phyloP scores from a whole-genome alignment of 2,329 filamentous ascomycete species.

The Magnaporthiopsis incrustans region DNA sequence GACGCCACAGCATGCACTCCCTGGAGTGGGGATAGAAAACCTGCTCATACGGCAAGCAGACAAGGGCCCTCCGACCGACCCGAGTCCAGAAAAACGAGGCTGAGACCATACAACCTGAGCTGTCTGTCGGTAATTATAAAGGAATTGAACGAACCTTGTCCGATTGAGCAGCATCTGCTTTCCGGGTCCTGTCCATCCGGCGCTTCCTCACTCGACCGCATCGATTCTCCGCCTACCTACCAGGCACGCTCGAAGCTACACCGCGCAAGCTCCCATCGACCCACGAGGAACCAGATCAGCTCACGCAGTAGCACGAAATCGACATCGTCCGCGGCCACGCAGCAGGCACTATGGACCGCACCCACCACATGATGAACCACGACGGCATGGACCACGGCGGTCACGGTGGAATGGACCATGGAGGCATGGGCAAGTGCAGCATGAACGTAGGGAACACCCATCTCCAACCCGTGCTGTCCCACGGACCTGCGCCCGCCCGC shows the following conservation, averaged over 20 bases:
- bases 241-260: neutral
- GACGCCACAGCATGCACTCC: neutral
- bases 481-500: neutral
- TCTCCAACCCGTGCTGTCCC: neutral
- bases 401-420: slow-evolving; percentile 40
- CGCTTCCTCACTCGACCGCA: neutral
- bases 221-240: neutral
- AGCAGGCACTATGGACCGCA: slow-evolving; percentile 32
- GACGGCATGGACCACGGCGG: slow-evolving; percentile 30
- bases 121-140: neutral
- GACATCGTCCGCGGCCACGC: neutral
- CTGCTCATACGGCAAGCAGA: slow-evolving; percentile 3
- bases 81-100: neutral
- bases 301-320: neutral
- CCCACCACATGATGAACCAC: slow-evolving; percentile 14
- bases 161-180: neutral
- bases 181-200: neutral
- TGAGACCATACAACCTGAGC: slow-evolving; percentile 1
- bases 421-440: slow-evolving; percentile 65
- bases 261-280: neutral
- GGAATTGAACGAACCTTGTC: neutral
- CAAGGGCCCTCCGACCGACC: neutral
- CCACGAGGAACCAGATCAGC: neutral
- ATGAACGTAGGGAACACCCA: slow-evolving; percentile 68
- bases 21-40: slow-evolving; percentile 8